Base-by-base conservation (phyloP, 1,284 basidiomycete genomes). In the Cryptococcus floricola region DNA sequence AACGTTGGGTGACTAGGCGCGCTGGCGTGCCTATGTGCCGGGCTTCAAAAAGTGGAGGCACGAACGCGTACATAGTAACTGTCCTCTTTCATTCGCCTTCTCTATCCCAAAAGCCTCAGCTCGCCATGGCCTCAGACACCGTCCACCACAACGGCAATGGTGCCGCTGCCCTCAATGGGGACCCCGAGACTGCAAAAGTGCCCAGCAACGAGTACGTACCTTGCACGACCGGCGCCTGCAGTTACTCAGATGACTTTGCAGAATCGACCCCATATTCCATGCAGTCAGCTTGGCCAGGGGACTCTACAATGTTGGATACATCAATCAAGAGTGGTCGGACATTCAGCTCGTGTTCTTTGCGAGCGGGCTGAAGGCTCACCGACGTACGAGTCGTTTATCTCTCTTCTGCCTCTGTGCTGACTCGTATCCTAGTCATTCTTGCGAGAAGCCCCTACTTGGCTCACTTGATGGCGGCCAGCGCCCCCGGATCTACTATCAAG, bases 371-470 rank as follows among this genome's bases (percentile, higher is more conserved):
- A 69, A 72, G 50, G 64, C 73, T 4, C 75, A 77, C 58, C 62
- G 75, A 48, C 57, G 75, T 77, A 44, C 52, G 74, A 68, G 16
- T 10, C 42, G 25, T n/a, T n/a, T 5, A n/a, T 18, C 44, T 19
- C 9, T 23, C 16, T 13, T 23, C 7, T 7, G 39, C 19, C 16
- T 7, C 39, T 42, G 19, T n/a, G 19, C 16, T 19, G 39, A 46
- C 13, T 14, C n/a, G 25, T 48, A 12, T 5, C 74, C 83, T 86
- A 64, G 86, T 93, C 74, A 86, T 91, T 65, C 81, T 93, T 58
- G 88, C 89, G 55, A 86, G 87, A 54, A 91, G 88, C 39, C 89
- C 91, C 45, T 89, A 85, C 76, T 83, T 92, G 66, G 87, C 86
- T 43, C 89, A 90, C 71, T 79, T 91, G 64, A 88, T 93, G 84